Conservation (phyloP, 176 grass and related monocot genomes). For the Alloteropsis semialata region DNA sequence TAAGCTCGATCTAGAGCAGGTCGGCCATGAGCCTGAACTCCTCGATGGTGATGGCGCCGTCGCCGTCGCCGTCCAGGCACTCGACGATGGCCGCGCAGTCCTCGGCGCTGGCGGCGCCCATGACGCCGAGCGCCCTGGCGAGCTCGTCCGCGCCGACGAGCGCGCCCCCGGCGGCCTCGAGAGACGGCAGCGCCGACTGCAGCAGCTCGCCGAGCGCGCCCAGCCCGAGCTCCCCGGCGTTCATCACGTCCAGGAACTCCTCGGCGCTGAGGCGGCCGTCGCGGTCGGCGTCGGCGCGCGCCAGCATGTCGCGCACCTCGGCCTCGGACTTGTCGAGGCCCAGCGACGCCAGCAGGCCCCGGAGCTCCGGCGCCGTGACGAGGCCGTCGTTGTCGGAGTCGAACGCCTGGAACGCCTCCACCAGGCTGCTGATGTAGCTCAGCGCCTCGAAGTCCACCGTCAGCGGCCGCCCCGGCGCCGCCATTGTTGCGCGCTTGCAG, state of each 20-base stretch:
- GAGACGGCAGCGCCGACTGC: slow-evolving; percentile 54
- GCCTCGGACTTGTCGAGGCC: slow-evolving; percentile 46
- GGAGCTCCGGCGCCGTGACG: slow-evolving; percentile 58
- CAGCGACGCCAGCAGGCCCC: slow-evolving; percentile 65
- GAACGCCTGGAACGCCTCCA: slow-evolving; percentile 90
- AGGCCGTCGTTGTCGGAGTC: slow-evolving; percentile 71
- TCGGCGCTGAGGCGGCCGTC: slow-evolving; percentile 62
- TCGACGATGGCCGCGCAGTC: slow-evolving; percentile 71
- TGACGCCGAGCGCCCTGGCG: slow-evolving; percentile 38
- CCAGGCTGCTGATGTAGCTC: slow-evolving; percentile 76
- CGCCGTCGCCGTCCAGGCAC: slow-evolving; percentile 71
- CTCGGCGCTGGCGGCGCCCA: slow-evolving; percentile 45
- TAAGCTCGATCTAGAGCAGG: slow-evolving; percentile 33
- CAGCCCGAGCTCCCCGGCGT: slow-evolving; percentile 60
- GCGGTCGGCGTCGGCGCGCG: slow-evolving; percentile 44
- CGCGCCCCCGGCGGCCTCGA: slow-evolving; percentile 37
- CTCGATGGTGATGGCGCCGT: slow-evolving; percentile 64
- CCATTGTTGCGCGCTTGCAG: not conserved
- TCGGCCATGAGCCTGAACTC: slow-evolving; percentile 66
- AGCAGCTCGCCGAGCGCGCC: slow-evolving; percentile 59
- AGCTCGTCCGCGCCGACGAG: slow-evolving; percentile 60
- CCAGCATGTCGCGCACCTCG: slow-evolving; percentile 68
- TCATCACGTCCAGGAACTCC: slow-evolving; percentile 76
- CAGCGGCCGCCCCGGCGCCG: slow-evolving; percentile 16
- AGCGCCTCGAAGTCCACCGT: slow-evolving; percentile 65